These are phyloP conservation scores for Xylariaceae sp. DNA, from an alignment of 2,329 filamentous ascomycete genomes.

Conservation along the genomic window DNA sequence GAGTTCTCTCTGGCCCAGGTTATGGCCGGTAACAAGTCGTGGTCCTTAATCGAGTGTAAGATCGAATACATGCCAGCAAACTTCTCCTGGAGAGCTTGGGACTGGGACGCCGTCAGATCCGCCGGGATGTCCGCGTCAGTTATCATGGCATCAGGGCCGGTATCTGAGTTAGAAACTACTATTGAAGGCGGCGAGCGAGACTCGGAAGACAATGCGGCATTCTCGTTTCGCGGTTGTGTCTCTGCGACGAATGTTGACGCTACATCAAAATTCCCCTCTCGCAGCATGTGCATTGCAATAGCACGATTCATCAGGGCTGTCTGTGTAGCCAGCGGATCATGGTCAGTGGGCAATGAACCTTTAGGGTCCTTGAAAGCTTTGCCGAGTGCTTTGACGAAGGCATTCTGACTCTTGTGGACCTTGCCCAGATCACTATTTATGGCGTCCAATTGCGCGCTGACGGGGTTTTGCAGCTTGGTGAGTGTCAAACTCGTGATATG, in stretches of 20 bases:
- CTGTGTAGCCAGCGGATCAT: slow-evolving; percentile 73
- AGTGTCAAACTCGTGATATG: slow-evolving; percentile 68
- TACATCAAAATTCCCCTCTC: slow-evolving; percentile 88
- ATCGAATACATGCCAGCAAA: slow-evolving; percentile 92
- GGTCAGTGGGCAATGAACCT: slow-evolving; percentile 67
- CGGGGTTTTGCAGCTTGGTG: slow-evolving; percentile 77
- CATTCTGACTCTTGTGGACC: slow-evolving; percentile 74
- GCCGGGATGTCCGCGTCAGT: slow-evolving; percentile 35
- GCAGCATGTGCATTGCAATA: slow-evolving; percentile 92
- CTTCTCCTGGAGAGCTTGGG: slow-evolving; percentile 65
- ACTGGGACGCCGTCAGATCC: slow-evolving; percentile 54
- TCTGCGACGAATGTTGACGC: slow-evolving; percentile 81
- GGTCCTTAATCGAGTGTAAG: slow-evolving; percentile 67
- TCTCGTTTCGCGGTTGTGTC: slow-evolving; percentile 37
- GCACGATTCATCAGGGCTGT: slow-evolving; percentile 80
- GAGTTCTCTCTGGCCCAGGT: slow-evolving; percentile 75
- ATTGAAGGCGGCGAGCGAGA: slow-evolving; percentile 20
- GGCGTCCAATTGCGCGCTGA: slow-evolving; percentile 74
- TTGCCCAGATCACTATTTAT: slow-evolving; percentile 79
- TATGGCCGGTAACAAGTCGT: slow-evolving; percentile 78
- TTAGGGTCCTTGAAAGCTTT: slow-evolving; percentile 68
- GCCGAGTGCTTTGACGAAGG: slow-evolving; percentile 80
- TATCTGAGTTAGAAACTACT: slow-evolving; percentile 13
- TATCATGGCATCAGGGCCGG: slow-evolving; percentile 27
- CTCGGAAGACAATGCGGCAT: slow-evolving; percentile 20